Conservation (phyloP, 1,139 yeast genomes). For the Lodderomyces beijingensis region DNA sequence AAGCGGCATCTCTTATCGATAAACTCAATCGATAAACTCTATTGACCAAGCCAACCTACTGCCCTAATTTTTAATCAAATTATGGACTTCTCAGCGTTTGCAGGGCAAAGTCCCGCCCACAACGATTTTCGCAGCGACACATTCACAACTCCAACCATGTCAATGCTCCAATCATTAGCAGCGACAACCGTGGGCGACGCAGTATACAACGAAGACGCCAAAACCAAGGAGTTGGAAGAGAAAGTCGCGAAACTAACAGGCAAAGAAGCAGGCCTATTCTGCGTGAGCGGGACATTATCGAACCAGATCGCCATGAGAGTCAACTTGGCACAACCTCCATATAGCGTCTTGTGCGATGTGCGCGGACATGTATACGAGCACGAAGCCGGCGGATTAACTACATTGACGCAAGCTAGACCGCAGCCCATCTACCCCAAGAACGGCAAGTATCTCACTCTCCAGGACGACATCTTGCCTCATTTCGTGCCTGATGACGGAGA, state of each 20-base stretch:
- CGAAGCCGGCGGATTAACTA: slow-evolving; percentile 46
- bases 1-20: too few relatives aligned
- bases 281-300: slow-evolving; percentile 45
- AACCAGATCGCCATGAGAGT: slow-evolving; percentile 42
- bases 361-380: slow-evolving; percentile 37
- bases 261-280: slow-evolving; percentile 38
- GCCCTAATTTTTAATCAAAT: neutral
- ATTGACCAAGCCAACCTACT: too few relatives aligned
- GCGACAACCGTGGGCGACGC: slow-evolving; percentile 38
- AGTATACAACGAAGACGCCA: slow-evolving; percentile 40
- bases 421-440: slow-evolving; percentile 38
- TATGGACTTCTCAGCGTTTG: slow-evolving; percentile 18
- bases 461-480: slow-evolving; percentile 34
- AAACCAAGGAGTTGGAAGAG: slow-evolving; percentile 31
- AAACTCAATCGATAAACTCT: too few relatives aligned
- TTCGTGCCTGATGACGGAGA: slow-evolving; percentile 47
- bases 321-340: slow-evolving; percentile 43
- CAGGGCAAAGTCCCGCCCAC: slow-evolving; percentile 23
- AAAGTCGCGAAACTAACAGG: slow-evolving; percentile 37
- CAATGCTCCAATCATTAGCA: slow-evolving; percentile 31
- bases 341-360: slow-evolving; percentile 38
- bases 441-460: slow-evolving; percentile 35
- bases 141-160: slow-evolving; percentile 40
- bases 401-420: slow-evolving; percentile 44
- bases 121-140: slow-evolving; percentile 47